These are phyloP conservation scores for Starmerella sirachaensis DNA, from an alignment of 805 yeast genomes.

Conservation along the genomic window DNA sequence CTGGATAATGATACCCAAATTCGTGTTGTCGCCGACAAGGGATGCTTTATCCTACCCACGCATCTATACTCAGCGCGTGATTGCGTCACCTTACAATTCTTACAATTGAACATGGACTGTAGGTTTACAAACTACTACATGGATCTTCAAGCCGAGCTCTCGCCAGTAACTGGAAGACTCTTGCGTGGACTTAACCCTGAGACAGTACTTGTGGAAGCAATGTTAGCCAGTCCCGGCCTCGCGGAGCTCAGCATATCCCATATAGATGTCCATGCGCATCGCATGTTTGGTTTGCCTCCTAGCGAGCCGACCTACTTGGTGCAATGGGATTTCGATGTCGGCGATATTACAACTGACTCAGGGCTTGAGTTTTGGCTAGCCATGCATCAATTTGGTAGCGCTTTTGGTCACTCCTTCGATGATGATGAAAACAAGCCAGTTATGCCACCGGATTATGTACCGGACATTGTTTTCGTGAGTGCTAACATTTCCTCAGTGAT, in stretches of 20 bases:
- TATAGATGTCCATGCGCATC: conserved; percentile 59
- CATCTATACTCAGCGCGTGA: conserved; percentile 53
- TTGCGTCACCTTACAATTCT: conserved; percentile 51
- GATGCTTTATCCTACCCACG: conserved; percentile 62
- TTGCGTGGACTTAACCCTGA: conserved; percentile 12
- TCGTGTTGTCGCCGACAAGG: conserved; percentile 55
- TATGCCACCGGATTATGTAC: conserved; percentile 41
- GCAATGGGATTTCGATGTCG: conserved; percentile 76
- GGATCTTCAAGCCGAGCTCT: conserved; percentile 65
- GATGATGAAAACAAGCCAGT: conserved; percentile 70
- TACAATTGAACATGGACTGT: conserved; percentile 61
- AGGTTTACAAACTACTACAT: conserved; percentile 83
- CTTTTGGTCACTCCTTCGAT: conserved; percentile 49
- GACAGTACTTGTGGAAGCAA: conserved; percentile 12
- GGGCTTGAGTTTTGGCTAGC: conserved; percentile 34
- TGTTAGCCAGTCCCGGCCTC: conserved; percentile 5
- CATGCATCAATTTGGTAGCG: conserved; percentile 33
- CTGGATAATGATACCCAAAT: conserved; percentile 73
- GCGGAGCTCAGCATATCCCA: conserved; percentile 42
- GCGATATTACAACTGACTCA: conserved; percentile 44
- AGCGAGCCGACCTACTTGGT: conserved; percentile 77
- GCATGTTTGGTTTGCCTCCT: conserved; percentile 90
- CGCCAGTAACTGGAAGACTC: conserved; percentile 39
- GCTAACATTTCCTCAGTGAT: conserved; percentile 37
- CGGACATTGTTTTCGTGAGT: conserved; percentile 58